Evolutionary conservation across 371 early-diverging fungal genomes (phyloP), one percentile per base, ranked within the genome.

Genomic region (Apophysomyces ossiformis): DNA sequence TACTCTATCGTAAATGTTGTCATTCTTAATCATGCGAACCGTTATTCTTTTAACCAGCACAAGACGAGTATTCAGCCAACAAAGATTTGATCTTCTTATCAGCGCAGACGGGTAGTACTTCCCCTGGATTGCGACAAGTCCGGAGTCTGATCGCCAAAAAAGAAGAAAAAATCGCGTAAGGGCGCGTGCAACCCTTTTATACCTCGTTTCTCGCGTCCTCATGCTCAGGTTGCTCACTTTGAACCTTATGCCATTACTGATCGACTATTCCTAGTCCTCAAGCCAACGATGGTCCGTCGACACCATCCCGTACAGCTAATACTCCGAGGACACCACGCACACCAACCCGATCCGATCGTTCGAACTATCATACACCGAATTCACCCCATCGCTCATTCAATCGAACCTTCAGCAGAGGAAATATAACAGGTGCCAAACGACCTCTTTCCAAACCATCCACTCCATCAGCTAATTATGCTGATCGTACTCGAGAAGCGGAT

Each of bases 361-460:
- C 68, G 32, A 50, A 63, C 38, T 43, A 67, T 61, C 61, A 58
- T 16, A 68, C 69, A 35, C 69, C 69, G 9, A 50, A 50, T 50
- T 50, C 54, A 50, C 54, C 54, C 37, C 63, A 64, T 32, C 64
- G 64, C 39, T 43, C 64, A 35, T 46, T 61, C 8, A 58, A 57
- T 41, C 39, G 37, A 5, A 69, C 69, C 13, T 63, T 63, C n/a
- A 61, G 46, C 9, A 62, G 63, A 62, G 61, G 57, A 37, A 60
- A 60, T 61, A 35, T 43, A 13, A 13, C 60, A 39, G 21, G 16
- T 13, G 11, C 37, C 47, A 36, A 66, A 41, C 64, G 68, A 15
- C 36, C 66, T 16, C 47, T 66, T 32, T 45, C 43, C 37, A 61
- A 39, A 50, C 44, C 60, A 39, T 38, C 47, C 62, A 54, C 46